A percentile compares a stretch with the other conserved stretches of the same genome.
Conservation (phyloP, 2,329 filamentous ascomycete genomes). For the Byssothecium circinans region DNA sequence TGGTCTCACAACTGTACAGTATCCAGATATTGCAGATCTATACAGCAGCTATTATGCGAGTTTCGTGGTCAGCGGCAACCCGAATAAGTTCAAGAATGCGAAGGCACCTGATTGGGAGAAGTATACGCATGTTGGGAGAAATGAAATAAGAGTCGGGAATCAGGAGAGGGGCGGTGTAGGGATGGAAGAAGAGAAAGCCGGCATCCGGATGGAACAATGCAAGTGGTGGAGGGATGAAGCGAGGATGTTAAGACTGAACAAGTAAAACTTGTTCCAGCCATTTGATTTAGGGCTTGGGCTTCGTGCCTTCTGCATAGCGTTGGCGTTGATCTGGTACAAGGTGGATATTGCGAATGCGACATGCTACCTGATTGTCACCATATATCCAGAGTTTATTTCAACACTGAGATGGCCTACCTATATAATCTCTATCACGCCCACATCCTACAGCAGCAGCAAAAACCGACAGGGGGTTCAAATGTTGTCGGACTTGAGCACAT, state of each 20-base stretch:
- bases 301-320: not conserved
- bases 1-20: conserved; percentile 28
- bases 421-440: no score
- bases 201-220: conserved; percentile 34
- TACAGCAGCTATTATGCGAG: conserved; percentile 42
- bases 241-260: conserved; percentile 34
- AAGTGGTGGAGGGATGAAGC: conserved; percentile 38
- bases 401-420: no score
- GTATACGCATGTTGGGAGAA: conserved; percentile 21
- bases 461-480: no score
- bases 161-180: conserved; percentile 21
- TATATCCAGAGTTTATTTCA: no score
- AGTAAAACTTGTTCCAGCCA: conserved; percentile 18
- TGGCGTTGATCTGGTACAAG: not conserved
- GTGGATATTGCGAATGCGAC: not conserved
- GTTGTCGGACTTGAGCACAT: no score
- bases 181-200: conserved; percentile 29
- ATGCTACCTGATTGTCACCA: no score
- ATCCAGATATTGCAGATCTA: conserved; percentile 31
- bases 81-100: conserved; percentile 29
- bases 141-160: conserved; percentile 29
- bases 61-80: conserved; percentile 40
- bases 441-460: no score
- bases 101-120: conserved; percentile 32
- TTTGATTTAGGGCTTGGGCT: not conserved